A percentile compares a stretch with the other conserved stretches of the same genome.
Conservation (phyloP, 1,139 yeast genomes). For the Protomyces inouyei region DNA sequence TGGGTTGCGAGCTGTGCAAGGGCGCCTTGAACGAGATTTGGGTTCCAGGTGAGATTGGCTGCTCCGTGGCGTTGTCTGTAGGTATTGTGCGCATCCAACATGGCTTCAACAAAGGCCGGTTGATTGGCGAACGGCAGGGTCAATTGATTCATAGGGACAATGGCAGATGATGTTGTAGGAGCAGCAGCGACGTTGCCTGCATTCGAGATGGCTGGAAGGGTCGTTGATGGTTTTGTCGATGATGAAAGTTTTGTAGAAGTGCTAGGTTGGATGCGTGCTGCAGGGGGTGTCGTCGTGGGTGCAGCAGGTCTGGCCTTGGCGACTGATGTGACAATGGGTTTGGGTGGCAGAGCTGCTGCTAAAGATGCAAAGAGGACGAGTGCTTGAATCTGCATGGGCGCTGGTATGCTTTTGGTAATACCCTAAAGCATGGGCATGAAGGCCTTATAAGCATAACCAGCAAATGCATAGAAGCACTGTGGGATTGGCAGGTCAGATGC, state of each 20-base stretch:
- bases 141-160: background rate
- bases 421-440: too few relatives aligned
- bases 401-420: too few relatives aligned
- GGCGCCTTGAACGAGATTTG: conserved; percentile 54
- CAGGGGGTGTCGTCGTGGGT: background rate
- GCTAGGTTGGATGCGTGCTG: background rate
- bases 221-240: background rate
- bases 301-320: background rate
- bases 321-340: background rate
- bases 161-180: background rate
- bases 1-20: conserved; percentile 57
- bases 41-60: conserved; percentile 54
- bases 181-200: background rate
- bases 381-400: background rate
- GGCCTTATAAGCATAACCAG: too few relatives aligned
- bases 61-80: conserved; percentile 61
- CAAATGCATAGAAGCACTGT: too few relatives aligned
- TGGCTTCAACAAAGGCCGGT: conserved; percentile 36
- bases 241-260: background rate
- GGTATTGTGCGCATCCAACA: conserved; percentile 53
- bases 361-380: background rate
- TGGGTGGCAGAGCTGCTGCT: background rate
- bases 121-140: conserved; percentile 27
- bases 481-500: too few relatives aligned
- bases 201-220: background rate